Evolutionary conservation across 805 yeast species (phyloP), one percentile per base, ranked within the genome.

Genomic region (Priceomyces carsonii): DNA sequence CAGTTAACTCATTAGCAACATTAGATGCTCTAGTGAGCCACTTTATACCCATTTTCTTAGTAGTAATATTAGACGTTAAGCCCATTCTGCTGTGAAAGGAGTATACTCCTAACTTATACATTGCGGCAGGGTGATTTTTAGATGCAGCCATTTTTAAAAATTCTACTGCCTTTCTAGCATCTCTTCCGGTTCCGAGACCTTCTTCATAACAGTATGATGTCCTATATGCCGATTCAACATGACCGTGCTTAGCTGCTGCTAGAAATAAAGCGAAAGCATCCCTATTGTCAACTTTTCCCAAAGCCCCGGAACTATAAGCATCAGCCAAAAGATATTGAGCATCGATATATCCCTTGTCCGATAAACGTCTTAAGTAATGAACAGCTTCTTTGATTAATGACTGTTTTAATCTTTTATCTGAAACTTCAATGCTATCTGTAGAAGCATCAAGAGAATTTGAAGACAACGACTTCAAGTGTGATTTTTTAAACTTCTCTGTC

Each of bases 321-420:
- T 91, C 98, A n/a, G 81, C 99, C 19, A 93, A 64, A 18, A 90
- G 69, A 53, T 91, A 93, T 58, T 93, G 98, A 0, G 98, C 95
- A 35, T 91, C 96, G 1, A 82, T 73, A 48, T 81, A 83, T 5
- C 96, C 95, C 43, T 83, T 81, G 38, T 85, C 89, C 13, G 89
- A 69, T 28, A 90, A 71, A 47, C 77, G 78, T 47, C 78, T 81
- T 44, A 90, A 69, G 46, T 85, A 82, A 37, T 69, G 67, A 14
- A 75, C 67, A 0, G 96, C 91, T 55, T 93, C 97, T 48, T 84
- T 82, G 25, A 89, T 64, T 36, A 86, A 76, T 25, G 78, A 77
- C 26, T 64, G 64, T 46, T 73, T 75, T 52, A 74, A 61, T 36
- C 46, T 46, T n/a, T 43, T 36, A 14, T 60, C 64, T 19, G 56